Conservation (phyloP, 2,329 filamentous ascomycete species). For the Aspergillus quadricinctus region DNA sequence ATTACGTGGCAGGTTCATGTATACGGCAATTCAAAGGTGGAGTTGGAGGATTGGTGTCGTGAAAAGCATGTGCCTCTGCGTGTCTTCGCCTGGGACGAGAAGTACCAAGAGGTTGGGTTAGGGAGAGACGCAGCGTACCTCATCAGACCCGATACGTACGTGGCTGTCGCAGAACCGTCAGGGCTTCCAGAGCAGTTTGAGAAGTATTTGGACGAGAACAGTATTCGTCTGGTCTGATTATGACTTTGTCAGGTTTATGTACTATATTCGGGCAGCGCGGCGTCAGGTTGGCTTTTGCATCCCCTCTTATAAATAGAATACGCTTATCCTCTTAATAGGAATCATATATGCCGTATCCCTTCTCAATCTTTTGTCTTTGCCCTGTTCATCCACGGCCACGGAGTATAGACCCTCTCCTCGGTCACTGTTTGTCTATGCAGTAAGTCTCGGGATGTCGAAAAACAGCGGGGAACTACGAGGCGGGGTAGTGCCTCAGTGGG, state of each 20-base stretch:
- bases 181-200: constrained; percentile 17
- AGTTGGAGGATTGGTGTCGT: constrained; percentile 23
- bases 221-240: constrained; percentile 5
- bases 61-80: constrained; percentile 14
- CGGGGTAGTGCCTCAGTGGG: too few species aligned
- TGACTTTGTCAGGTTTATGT: not conserved
- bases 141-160: constrained; percentile 28
- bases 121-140: constrained; percentile 24
- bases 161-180: constrained; percentile 20
- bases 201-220: constrained; percentile 17
- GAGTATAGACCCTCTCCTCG: too few species aligned
- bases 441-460: too few species aligned
- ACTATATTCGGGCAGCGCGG: not conserved
- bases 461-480: too few species aligned
- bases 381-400: not conserved
- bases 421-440: too few species aligned
- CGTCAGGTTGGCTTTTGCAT: not conserved
- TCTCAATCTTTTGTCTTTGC: too few species aligned
- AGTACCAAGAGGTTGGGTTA: constrained; percentile 20
- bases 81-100: constrained; percentile 21
- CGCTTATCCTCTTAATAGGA: too few species aligned
- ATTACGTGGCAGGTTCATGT: constrained; percentile 31
- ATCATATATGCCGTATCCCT: too few species aligned
- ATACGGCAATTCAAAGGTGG: constrained; percentile 16
- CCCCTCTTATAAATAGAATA: not conserved